Evolutionary conservation across 2,329 filamentous ascomycete genomes (phyloP).

Genomic region (Cladorrhinum sp.): DNA sequence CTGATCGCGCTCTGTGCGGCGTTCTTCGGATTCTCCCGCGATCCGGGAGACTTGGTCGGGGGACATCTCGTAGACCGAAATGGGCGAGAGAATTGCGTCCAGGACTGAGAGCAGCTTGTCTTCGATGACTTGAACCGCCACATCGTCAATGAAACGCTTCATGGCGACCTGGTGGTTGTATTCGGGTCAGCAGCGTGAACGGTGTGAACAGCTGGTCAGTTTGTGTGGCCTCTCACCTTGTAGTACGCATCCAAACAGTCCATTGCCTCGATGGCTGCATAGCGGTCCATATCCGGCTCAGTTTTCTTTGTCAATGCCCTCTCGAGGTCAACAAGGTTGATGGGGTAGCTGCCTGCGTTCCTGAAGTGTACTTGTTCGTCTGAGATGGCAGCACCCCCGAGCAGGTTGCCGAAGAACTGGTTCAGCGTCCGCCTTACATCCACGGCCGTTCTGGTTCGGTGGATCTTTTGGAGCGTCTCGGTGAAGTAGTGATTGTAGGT

Average conservation of each 20-base stretch:
- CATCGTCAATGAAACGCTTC: constrained; percentile 42
- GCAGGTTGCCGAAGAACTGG: too few species aligned
- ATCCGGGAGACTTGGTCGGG: constrained; percentile 35
- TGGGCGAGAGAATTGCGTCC: constrained; percentile 38
- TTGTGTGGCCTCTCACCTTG: constrained; percentile 27
- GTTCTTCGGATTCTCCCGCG: constrained; percentile 42
- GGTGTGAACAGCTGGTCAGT: neutral
- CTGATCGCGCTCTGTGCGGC: constrained; percentile 34
- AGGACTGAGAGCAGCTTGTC: constrained; percentile 37
- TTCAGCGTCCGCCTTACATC: too few species aligned
- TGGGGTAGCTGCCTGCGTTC: too few species aligned
- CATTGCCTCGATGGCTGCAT: constrained; percentile 33
- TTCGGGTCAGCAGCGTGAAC: neutral
- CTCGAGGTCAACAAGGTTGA: too few species aligned
- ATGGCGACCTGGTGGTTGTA: constrained; percentile 43
- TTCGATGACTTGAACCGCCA: constrained; percentile 43
- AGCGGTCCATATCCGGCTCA: constrained; percentile 25
- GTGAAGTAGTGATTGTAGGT: constrained; percentile 52
- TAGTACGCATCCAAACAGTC: constrained; percentile 38
- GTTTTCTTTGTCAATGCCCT: neutral
- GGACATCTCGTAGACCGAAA: constrained; percentile 37
- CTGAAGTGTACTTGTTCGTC: too few species aligned
- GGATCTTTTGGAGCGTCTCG: constrained; percentile 35
- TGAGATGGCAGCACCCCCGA: too few species aligned
- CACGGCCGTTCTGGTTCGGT: too few species aligned